Evolutionary conservation across 2,329 filamentous ascomycete species (phyloP).

Genomic region (Colletotrichum kahawae): DNA sequence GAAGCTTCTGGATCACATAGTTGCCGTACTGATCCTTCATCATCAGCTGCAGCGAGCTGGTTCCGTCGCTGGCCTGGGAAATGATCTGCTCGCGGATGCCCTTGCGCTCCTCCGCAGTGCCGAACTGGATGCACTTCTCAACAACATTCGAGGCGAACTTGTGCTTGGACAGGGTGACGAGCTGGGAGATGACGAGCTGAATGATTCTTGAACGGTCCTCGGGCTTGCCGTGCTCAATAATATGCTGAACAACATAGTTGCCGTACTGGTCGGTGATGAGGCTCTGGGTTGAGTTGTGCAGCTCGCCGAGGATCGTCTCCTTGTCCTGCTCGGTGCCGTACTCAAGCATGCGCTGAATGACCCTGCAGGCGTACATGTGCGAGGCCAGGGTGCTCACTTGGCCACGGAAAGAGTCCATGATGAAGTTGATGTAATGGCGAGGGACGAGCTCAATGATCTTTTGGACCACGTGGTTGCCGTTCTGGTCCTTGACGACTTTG

Average conservation of each 20-base stretch:
- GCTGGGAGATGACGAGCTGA: conserved; percentile 70
- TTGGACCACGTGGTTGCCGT: conserved; percentile 96
- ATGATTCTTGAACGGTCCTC: conserved; percentile 79
- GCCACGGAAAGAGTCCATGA: conserved; percentile 80
- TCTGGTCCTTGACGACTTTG: conserved; percentile 81
- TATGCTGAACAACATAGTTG: conserved; percentile 95
- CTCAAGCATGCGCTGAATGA: conserved; percentile 92
- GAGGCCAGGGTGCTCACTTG: conserved; percentile 76
- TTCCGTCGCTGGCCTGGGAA: conserved; percentile 65
- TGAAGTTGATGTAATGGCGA: conserved; percentile 79
- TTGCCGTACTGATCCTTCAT: conserved; percentile 95
- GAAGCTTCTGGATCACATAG: conserved; percentile 93
- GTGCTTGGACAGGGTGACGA: conserved; percentile 84
- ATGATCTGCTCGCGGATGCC: conserved; percentile 71
- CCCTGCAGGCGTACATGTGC: conserved; percentile 88
- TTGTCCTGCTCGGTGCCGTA: conserved; percentile 76
- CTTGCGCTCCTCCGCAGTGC: conserved; percentile 70
- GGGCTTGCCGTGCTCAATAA: conserved; percentile 78
- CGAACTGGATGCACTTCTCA: conserved; percentile 84
- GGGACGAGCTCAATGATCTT: conserved; percentile 87
- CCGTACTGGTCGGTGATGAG: conserved; percentile 89
- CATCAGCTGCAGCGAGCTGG: conserved; percentile 73
- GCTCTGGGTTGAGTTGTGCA: conserved; percentile 72
- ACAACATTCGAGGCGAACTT: conserved; percentile 98
- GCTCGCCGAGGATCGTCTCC: conserved; percentile 74